Evolutionary conservation across 179 eudicot genomes (phyloP), one percentile per base, ranked within the genome.

Genomic region (Beta lomatogona): DNA sequence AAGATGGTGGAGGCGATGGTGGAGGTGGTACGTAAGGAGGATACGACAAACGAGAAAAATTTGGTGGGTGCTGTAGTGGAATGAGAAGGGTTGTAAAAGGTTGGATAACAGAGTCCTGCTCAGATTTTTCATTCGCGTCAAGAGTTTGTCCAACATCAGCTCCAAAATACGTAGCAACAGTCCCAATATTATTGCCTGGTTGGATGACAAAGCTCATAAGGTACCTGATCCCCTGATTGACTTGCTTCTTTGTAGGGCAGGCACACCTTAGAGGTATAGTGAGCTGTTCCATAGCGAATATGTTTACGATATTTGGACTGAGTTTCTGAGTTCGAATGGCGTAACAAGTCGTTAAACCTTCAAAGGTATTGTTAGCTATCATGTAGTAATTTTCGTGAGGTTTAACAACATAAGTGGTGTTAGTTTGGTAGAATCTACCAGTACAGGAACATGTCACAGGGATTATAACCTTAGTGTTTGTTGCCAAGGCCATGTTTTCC

Each of bases 361-460:
- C 90, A 60, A 75, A 91, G 0, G 88, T 88, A 15, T 77, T 46
- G 25, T 87, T 87, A 67, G 92, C 89, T 9, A 91, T 77, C 4
- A 53, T 4, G 60, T 75, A 85, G 71, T 84, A 85, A 45, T 87
- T 91, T 1, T 80, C 78, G 9, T 18, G 55, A 1, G 79, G 3
- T 8, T 58, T 15, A 77, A 87, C 85, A 22, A 67, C 18, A 61
- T 86, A 86, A 1, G 88, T 87, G 3, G 93, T 82, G 74, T 84
- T 90, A 78, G 88, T 71, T 77, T 89, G 89, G 63, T 88, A 93
- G 77, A 83, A 90, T 63, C 68, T 72, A 44, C 88, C 91, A 5
- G 86, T 63, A 67, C 93, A 91, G 3, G 91, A 89, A 65, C 97
- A 93, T 4, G 79, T 88, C 14, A 90, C 85, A 3, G 93, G 97